Evolutionary conservation across 2,329 filamentous ascomycete genomes (phyloP).

Genomic region (Nigrospora osmanthi): DNA sequence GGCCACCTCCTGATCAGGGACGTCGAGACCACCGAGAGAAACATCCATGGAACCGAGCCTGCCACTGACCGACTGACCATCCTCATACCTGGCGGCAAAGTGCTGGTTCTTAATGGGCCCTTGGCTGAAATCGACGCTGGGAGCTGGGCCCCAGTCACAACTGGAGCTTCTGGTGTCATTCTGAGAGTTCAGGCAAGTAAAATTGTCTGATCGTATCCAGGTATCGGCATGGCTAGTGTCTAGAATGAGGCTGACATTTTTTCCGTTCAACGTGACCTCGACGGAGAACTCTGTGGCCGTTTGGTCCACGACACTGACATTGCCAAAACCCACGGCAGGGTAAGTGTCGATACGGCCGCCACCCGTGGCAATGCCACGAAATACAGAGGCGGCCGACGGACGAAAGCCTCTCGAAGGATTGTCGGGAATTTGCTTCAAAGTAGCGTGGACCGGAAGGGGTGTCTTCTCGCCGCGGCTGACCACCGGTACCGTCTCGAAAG

Average conservation of each 20-base stretch:
- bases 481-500: neutral
- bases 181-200: slow-evolving; percentile 30
- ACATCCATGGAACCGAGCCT: slow-evolving; percentile 39
- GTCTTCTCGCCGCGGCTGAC: no score
- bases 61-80: slow-evolving; percentile 39
- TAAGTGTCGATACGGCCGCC: no score
- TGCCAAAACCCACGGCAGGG: slow-evolving; percentile 13
- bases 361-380: no score
- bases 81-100: slow-evolving; percentile 37
- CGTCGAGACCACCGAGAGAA: slow-evolving; percentile 34
- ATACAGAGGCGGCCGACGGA: no score
- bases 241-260: slow-evolving; percentile 26
- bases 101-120: slow-evolving; percentile 32
- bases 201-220: slow-evolving; percentile 33
- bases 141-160: slow-evolving; percentile 28
- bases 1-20: slow-evolving; percentile 36
- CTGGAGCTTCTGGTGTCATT: slow-evolving; percentile 20
- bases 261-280: slow-evolving; percentile 15
- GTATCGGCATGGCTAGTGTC: slow-evolving; percentile 46
- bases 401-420: no score
- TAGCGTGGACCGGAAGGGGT: no score
- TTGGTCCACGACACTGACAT: slow-evolving; percentile 21
- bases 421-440: no score
- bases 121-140: slow-evolving; percentile 30
- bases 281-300: slow-evolving; percentile 24